A percentile compares a stretch with the other conserved stretches of the same genome.
phyloP scores from a whole-genome alignment of 495 filamentous ascomycete genomes.

The Penicillium manginii region DNA sequence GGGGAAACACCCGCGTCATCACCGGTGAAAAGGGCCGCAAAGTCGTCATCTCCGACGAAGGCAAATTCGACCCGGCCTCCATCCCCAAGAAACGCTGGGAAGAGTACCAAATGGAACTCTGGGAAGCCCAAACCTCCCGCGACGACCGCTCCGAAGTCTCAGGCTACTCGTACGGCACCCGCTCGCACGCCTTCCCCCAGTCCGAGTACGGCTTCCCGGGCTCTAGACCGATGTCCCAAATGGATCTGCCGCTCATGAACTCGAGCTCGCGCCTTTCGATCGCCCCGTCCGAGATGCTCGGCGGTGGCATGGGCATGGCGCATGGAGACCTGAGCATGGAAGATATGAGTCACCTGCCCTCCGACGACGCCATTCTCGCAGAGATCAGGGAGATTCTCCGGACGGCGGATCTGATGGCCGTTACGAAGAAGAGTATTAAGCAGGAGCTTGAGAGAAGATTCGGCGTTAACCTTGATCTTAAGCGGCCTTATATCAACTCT shows the following conservation, averaged over 20 bases:
- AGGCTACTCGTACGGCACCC: constrained; percentile 89
- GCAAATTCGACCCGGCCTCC: constrained; percentile 91
- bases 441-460: constrained; percentile 88
- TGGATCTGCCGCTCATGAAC: constrained; percentile 58
- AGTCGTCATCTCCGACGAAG: constrained; percentile 93
- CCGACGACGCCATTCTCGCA: constrained; percentile 84
- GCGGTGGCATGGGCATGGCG: constrained; percentile 44
- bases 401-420: constrained; percentile 92
- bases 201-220: constrained; percentile 53
- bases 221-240: constrained; percentile 74
- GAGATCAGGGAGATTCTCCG: constrained; percentile 93
- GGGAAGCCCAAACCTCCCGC: constrained; percentile 80
- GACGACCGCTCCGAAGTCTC: constrained; percentile 93
- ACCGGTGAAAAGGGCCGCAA: constrained; percentile 95
- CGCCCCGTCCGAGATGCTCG: constrained; percentile 74
- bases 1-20: constrained; percentile 97
- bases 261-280: constrained; percentile 75
- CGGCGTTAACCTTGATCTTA: constrained; percentile 75
- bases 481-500: constrained; percentile 89
- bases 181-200: constrained; percentile 64
- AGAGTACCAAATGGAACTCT: constrained; percentile 96
- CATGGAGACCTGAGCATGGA: constrained; percentile 70
- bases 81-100: constrained; percentile 99
- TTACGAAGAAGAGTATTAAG: constrained; percentile 99
- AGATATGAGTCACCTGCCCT: constrained; percentile 72